Percentiles rank a stretch among this genome's conserved stretches.
Conservation (phyloP, 495 filamentous ascomycete genomes). For the Aspergillus conjunctus region DNA sequence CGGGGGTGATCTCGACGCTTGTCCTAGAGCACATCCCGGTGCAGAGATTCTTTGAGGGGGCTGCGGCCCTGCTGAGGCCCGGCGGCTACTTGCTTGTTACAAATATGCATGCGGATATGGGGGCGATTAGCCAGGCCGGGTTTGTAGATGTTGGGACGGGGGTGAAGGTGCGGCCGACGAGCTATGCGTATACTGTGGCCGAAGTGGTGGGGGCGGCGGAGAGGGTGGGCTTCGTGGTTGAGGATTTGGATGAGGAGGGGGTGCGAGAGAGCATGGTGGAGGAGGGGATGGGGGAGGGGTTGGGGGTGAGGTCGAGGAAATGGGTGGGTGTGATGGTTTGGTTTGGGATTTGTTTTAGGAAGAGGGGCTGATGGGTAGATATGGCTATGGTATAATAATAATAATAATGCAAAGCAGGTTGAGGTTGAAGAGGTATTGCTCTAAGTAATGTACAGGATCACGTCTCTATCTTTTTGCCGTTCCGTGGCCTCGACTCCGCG, state of each 20-base stretch:
- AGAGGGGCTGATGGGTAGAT: conserved; percentile 21
- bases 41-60: conserved; percentile 55
- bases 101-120: conserved; percentile 77
- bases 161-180: conserved; percentile 63
- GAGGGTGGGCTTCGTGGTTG: conserved; percentile 54
- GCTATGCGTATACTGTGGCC: conserved; percentile 57
- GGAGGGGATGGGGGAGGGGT: conserved; percentile 46
- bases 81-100: conserved; percentile 63
- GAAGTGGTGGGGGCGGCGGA: conserved; percentile 59
- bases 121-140: conserved; percentile 62
- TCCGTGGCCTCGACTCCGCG: not conserved
- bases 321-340: conserved; percentile 70
- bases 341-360: conserved; percentile 63
- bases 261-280: conserved; percentile 53
- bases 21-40: conserved; percentile 71
- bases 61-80: conserved; percentile 47
- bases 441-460: conserved; percentile 30
- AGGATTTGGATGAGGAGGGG: conserved; percentile 29
- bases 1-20: conserved; percentile 63
- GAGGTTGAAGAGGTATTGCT: not conserved
- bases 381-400: not conserved
- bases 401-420: not conserved
- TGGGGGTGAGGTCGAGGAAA: conserved; percentile 64
- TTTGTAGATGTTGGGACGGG: conserved; percentile 61
- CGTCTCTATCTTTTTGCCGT: conserved; percentile 1